These are phyloP conservation scores for Helicocarpus griseus DNA, from an alignment of 2,329 filamentous ascomycete species.

Conservation along the genomic window DNA sequence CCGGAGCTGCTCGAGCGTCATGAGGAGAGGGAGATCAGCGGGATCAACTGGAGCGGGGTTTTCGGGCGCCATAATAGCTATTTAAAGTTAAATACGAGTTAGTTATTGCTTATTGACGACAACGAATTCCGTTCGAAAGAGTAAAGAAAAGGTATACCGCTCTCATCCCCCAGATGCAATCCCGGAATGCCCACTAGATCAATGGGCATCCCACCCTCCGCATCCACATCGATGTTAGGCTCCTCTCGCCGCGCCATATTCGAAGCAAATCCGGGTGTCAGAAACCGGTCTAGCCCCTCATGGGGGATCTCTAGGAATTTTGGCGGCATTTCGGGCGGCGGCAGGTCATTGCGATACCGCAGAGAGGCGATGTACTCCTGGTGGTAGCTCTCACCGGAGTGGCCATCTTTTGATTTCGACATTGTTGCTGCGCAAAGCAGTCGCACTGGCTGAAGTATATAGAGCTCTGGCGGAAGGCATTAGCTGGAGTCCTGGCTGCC, in stretches of 20 bases:
- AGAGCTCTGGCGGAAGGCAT: neutral
- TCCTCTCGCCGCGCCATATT: constrained; percentile 84
- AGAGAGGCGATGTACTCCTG: constrained; percentile 97
- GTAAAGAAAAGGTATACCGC: constrained; percentile 51
- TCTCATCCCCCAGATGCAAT: constrained; percentile 90
- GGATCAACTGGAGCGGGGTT: constrained; percentile 65
- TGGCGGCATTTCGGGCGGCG: constrained; percentile 84
- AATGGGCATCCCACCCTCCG: constrained; percentile 93
- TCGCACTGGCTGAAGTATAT: neutral
- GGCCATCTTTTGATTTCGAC: constrained; percentile 32
- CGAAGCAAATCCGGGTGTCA: constrained; percentile 80
- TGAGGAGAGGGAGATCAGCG: constrained; percentile 72
- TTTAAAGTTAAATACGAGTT: constrained; percentile 7
- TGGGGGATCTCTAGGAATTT: constrained; percentile 97
- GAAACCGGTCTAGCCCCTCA: constrained; percentile 83
- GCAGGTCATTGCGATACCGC: constrained; percentile 89
- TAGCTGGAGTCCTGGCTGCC: neutral
- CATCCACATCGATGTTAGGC: constrained; percentile 93
- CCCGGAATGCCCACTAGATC: constrained; percentile 91
- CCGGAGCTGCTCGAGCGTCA: constrained; percentile 72
- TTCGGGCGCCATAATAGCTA: constrained; percentile 73
- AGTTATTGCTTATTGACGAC: too few species aligned
- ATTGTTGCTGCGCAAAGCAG: constrained; percentile 14
- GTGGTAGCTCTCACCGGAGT: constrained; percentile 47
- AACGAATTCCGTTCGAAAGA: too few species aligned